These are phyloP conservation scores for Candida frijolesensis DNA, from an alignment of 1,139 yeast genomes.

Conservation along the genomic window DNA sequence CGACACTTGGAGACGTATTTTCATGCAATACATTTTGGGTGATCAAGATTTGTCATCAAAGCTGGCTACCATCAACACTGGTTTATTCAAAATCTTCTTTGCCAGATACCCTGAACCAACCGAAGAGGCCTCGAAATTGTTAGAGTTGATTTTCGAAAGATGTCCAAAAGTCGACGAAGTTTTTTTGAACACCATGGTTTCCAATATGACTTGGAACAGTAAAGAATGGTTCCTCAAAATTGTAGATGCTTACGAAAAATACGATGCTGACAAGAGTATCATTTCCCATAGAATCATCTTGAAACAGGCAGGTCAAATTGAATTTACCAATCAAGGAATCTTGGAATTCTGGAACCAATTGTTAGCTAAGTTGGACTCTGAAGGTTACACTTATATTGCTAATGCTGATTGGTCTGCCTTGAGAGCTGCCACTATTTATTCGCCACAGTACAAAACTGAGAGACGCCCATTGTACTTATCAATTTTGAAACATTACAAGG, in stretches of 20 bases:
- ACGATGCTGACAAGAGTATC: conserved; percentile 61
- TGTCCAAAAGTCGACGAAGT: conserved; percentile 71
- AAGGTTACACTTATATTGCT: conserved; percentile 64
- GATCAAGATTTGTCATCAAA: conserved; percentile 34
- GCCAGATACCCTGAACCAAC: conserved; percentile 55
- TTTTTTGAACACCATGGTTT: conserved; percentile 75
- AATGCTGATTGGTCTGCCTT: conserved; percentile 89
- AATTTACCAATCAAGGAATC: conserved; percentile 57
- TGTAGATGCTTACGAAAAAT: conserved; percentile 60
- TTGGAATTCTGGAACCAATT: conserved; percentile 64
- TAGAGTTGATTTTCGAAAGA: conserved; percentile 58
- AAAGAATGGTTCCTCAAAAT: conserved; percentile 65
- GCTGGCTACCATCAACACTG: conserved; percentile 68
- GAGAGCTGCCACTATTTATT: conserved; percentile 71
- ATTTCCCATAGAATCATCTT: conserved; percentile 77
- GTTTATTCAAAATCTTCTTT: conserved; percentile 71
- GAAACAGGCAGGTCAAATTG: conserved; percentile 72
- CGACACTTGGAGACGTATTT: conserved; percentile 53
- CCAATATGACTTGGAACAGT: conserved; percentile 73
- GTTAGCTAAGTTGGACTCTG: conserved; percentile 52
- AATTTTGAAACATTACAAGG: conserved; percentile 53
- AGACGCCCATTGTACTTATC: conserved; percentile 61
- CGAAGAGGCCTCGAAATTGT: conserved; percentile 56
- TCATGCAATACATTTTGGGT: conserved; percentile 4
- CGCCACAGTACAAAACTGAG: conserved; percentile 32